Base-by-base conservation (phyloP, 208 protist genomes). In the Leishmania guyanensis region DNA sequence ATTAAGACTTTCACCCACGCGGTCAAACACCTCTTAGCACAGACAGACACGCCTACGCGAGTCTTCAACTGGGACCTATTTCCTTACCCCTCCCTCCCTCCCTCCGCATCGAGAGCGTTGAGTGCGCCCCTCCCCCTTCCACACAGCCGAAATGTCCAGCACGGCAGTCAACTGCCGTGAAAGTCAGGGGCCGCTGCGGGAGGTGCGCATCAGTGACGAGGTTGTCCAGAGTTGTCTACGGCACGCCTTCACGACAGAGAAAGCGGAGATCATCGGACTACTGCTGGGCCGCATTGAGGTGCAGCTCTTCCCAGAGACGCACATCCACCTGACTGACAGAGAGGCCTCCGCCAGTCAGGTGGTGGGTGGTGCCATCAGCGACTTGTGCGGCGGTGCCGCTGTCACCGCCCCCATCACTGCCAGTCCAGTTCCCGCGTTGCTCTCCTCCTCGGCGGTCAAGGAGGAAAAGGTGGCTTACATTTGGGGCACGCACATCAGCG, bases 231-330 rank as follows among this genome's bases (percentile, higher is more conserved):
- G 84, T n/a, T 96, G 95, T 78, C 72, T 95, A 12, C 62, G 79
- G 2, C 93, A 98, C 71, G 91, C 93, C 56, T 89, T 94, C 62
- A 89, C 86, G 10, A 96, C 90, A 2, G 91, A 95, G 58, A 87
- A 92, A 62, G 92, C 97, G 79, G 93, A 97, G 83, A 89, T 98
- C 33, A 94, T 95, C 87, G 91, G 95, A 10, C 64, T 97, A 62
- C 86, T 95, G 50, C 79, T 97, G 0, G 92, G 95, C 72, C 80
- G 86, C 56, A 58, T 95, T 20, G 87, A 86, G 48, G 39, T 84
- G 0, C 78, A 75, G n/a, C 17, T 48, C 68, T 51, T 17, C 43
- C 36, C 46, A 43, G 33, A 70, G 33, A 39, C 9, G 16, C 65
- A 17, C n/a, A 46, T 43, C 5, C 26, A 48, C 33, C 16, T 10